Evolutionary conservation across 108 stramenopile species (phyloP).

Genomic region (Skeletonema potamos): DNA sequence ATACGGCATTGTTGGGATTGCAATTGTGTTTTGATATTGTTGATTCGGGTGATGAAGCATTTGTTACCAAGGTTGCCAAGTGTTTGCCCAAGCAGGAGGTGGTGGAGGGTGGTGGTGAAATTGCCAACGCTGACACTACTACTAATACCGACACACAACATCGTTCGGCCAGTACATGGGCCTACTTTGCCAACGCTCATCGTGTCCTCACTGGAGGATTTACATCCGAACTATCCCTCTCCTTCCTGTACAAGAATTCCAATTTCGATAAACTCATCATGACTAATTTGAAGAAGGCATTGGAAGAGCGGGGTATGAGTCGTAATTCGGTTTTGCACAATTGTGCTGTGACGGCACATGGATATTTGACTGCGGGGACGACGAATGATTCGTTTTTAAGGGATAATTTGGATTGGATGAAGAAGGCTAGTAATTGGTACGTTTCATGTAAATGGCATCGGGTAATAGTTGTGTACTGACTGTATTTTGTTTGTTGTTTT

Average conservation of each 20-base stretch:
- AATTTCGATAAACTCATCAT: conserved; percentile 84
- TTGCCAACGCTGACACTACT: conserved; percentile 1
- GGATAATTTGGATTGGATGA: conserved; percentile 99
- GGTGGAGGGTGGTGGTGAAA: not conserved
- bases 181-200: conserved; percentile 43
- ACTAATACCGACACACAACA: conserved; percentile 27
- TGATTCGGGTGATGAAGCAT: conserved; percentile 94
- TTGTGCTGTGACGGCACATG: conserved; percentile 91
- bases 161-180: not conserved
- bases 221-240: conserved; percentile 80
- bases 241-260: conserved; percentile 88
- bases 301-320: conserved; percentile 75
- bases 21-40: conserved; percentile 95
- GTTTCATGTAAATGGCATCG: no score
- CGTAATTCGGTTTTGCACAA: conserved; percentile 94
- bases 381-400: conserved; percentile 95
- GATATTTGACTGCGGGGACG: conserved; percentile 93
- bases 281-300: conserved; percentile 85
- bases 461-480: no score
- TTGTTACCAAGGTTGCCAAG: conserved; percentile 73
- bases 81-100: conserved; percentile 26
- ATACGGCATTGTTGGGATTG: conserved; percentile 88
- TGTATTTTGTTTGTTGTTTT: not conserved
- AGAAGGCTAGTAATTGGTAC: conserved; percentile 98
- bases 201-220: conserved; percentile 82